A percentile compares a stretch with the other conserved stretches of the same genome.
phyloP scores from a whole-genome alignment of 2,329 filamentous ascomycete genomes.

The Pestalotiopsis sp. region DNA sequence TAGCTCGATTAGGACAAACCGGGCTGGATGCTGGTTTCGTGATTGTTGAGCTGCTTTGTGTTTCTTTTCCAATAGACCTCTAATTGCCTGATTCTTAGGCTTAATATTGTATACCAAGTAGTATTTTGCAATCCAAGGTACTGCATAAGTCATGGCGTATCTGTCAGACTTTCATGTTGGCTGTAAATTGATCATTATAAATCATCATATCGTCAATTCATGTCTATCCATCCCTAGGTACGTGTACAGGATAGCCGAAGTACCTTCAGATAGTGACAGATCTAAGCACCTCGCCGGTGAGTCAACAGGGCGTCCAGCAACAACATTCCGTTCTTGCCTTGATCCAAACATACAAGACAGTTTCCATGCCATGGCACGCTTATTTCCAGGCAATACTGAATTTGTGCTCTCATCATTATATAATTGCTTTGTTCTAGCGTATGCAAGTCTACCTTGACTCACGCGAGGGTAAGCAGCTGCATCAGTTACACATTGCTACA shows the following conservation, averaged over 20 bases:
- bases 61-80: too few relatives aligned
- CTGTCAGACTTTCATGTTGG: too few relatives aligned
- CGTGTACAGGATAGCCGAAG: background rate
- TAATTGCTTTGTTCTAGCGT: too few relatives aligned
- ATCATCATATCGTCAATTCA: too few relatives aligned
- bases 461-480: background rate
- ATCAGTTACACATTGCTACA: background rate
- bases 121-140: too few relatives aligned
- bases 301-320: conserved; percentile 2
- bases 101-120: too few relatives aligned
- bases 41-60: background rate
- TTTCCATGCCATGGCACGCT: background rate
- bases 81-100: too few relatives aligned
- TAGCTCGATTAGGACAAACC: background rate
- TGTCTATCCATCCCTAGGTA: background rate
- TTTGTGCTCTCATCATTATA: too few relatives aligned
- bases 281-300: conserved; percentile 11
- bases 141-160: too few relatives aligned
- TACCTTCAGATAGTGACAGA: background rate
- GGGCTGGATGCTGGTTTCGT: background rate
- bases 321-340: background rate
- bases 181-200: too few relatives aligned
- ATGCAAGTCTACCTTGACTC: background rate
- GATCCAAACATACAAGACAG: background rate
- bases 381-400: background rate